Evolutionary conservation across 345 rosid species (phyloP), one percentile per base, ranked within the genome.

Genomic region (Salix exigua): DNA sequence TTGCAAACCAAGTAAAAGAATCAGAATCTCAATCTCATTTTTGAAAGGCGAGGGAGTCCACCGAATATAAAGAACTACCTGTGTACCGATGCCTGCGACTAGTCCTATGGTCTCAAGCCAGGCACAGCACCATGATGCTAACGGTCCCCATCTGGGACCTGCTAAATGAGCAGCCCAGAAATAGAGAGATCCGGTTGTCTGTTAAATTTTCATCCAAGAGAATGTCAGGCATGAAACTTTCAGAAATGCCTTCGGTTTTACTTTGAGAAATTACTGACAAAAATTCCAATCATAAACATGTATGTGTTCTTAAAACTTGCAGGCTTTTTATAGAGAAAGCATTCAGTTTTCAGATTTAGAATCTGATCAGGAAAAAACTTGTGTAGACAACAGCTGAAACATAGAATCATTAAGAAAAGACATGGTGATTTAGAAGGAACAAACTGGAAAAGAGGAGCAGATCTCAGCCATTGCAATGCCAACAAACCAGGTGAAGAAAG

Each of bases 131-230:
- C 91, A 90, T 9, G 91, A 90, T 66, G 91, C 87, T 67, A 90
- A 82, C 3, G 93, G 91, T 30, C 94, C 91, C 90, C 87, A 87
- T 77, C 44, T 85, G n/a, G 90, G 91, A 37, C 93, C 90, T 42
- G 91, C 86, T 31, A 88, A 83, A 82, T 88, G 91, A 7, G 91
- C 90, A 33, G 93, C 88, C 93, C 91, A 87, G 77, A 87, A 88
- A 79, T 90, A 90, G n/a, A 90, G 90, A 17, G 93, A 90, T 31
- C 93, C 91, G 6, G 91, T 90, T 3, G 91, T 88, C 93, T 87
- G 87, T 80, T 51, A n/a, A 66, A 74, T 61, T 48, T 30, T 25
- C 35, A 71, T 70, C 37, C 46, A 74, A 81, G 7, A 64, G 21
- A 60, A 65, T 53, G 51, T 71, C 23, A 50, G 55, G 55, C n/a